Evolutionary conservation across 768 basidiomycete species (phyloP), one percentile per base, ranked within the genome.

Genomic region (Exsudoporus frostii): DNA sequence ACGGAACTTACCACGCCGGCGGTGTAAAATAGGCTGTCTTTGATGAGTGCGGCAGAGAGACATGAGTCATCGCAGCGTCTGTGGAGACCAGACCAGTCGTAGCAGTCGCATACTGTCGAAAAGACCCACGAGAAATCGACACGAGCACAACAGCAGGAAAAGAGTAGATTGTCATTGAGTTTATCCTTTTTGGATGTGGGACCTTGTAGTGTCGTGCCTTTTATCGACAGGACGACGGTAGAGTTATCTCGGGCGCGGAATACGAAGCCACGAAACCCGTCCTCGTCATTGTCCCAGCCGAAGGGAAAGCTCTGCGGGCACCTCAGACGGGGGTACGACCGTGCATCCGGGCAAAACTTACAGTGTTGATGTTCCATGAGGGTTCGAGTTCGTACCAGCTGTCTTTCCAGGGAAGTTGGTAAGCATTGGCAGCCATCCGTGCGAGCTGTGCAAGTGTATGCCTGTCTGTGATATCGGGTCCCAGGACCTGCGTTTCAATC

Each of bases 1-100:
- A 45, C 47, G 39, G 25, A 19, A 76, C 87, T 73, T 56, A 92
- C 90, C 42, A 92, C 84, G 25, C 93, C 96, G 34, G 88, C 76
- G 2, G 88, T 86, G 67, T 97, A 97, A 72, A 98, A 98, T n/a
- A 97, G 71, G 60, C 87, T 90, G 53, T 98, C 94, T 67, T 90
- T 77, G 50, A 93, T 75, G 34, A 98, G 82, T 2, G 95, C 88
- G 42, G 87, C 77, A 46, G 88, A 85, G 47, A 98, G 74, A 70
- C 96, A 98, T 17, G 79, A 78, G 48, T 84, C 79, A 57, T 91
- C 86, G 68, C 96, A 98, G 34, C 78, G 79, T 77, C 79, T 85
- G 32, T 78, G 75, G 10, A 80, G 75, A 3, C 81, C 74, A 5
- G 50, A 60, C 66, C 66, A 66, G 0, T 57, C 53, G 66, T 85